Conservation (phyloP, 352 stramenopile genomes). For the Phytophthora cajani region DNA sequence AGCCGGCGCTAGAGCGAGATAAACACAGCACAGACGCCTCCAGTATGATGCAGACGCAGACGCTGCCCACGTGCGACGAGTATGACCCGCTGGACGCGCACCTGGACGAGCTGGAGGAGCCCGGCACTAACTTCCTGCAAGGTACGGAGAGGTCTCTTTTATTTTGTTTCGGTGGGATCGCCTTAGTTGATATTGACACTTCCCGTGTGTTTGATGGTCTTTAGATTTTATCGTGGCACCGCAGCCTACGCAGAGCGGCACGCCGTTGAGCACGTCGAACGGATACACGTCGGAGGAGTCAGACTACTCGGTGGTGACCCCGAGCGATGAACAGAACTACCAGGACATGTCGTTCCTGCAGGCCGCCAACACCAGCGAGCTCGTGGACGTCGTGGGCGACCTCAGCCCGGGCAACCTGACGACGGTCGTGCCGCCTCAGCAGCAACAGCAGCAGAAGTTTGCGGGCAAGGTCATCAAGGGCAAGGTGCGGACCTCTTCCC, state of each 20-base stretch:
- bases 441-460: constrained; percentile 49
- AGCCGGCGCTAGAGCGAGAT: background rate
- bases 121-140: constrained; percentile 71
- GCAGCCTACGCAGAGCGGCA: constrained; percentile 42
- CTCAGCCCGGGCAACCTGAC: constrained; percentile 58
- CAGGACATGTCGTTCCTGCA: constrained; percentile 79
- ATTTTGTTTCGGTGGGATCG: background rate
- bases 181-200: constrained; percentile 21
- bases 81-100: constrained; percentile 77
- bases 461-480: constrained; percentile 83
- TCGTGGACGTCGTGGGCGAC: constrained; percentile 67
- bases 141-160: constrained; percentile 28
- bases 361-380: constrained; percentile 60
- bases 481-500: constrained; percentile 48
- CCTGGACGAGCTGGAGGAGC: constrained; percentile 75
- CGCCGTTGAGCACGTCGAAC: constrained; percentile 68
- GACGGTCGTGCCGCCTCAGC: constrained; percentile 33
- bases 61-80: constrained; percentile 62
- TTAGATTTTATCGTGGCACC: constrained; percentile 57
- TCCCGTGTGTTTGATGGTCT: background rate
- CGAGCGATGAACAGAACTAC: constrained; percentile 78
- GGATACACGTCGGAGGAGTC: constrained; percentile 88
- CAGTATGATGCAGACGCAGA: constrained; percentile 58
- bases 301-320: constrained; percentile 76
- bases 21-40: background rate